These are phyloP conservation scores for Somion occarium DNA, from an alignment of 1,284 basidiomycete species.

Conservation along the genomic window DNA sequence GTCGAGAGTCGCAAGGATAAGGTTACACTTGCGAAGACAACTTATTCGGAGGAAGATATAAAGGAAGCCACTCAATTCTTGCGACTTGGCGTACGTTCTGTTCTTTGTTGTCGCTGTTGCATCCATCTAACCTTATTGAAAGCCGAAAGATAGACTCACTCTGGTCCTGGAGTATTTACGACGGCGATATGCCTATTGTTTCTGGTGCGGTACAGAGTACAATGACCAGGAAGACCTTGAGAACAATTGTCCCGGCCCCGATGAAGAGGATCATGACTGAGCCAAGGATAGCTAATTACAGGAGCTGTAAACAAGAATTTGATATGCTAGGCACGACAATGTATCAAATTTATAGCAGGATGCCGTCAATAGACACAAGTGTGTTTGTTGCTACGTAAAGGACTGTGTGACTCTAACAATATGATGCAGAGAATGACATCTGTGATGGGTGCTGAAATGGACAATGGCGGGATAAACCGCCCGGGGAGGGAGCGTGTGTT, in stretches of 20 bases:
- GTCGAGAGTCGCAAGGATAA: conserved; percentile 27
- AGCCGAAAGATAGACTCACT: conserved; percentile 68
- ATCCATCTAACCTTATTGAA: conserved; percentile 1
- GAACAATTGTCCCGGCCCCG: conserved; percentile 65
- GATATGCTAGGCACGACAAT: not conserved
- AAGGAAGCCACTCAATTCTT: conserved; percentile 67
- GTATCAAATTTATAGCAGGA: not conserved
- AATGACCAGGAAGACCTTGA: conserved; percentile 55
- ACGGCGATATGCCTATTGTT: conserved; percentile 69
- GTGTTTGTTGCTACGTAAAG: not conserved
- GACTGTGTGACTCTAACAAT: not conserved
- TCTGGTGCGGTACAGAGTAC: conserved; percentile 84
- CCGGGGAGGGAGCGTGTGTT: conserved; percentile 5
- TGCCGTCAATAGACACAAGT: too few species aligned
- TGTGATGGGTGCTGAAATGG: not conserved
- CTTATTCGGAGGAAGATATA: conserved; percentile 49
- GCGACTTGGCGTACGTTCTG: conserved; percentile 51
- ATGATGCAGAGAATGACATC: not conserved
- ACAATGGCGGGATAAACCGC: conserved; percentile 1
- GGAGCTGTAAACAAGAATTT: conserved; percentile 1
- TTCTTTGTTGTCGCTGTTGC: not conserved
- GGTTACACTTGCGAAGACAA: conserved; percentile 20
- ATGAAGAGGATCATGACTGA: conserved; percentile 79
- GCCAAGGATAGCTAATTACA: not conserved
- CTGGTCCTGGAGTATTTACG: conserved; percentile 73